A percentile compares a stretch with the other conserved stretches of the same genome.
Evolutionary conservation across 176 grass and related monocot species (phyloP).

Genomic region (Raddia distichophylla): DNA sequence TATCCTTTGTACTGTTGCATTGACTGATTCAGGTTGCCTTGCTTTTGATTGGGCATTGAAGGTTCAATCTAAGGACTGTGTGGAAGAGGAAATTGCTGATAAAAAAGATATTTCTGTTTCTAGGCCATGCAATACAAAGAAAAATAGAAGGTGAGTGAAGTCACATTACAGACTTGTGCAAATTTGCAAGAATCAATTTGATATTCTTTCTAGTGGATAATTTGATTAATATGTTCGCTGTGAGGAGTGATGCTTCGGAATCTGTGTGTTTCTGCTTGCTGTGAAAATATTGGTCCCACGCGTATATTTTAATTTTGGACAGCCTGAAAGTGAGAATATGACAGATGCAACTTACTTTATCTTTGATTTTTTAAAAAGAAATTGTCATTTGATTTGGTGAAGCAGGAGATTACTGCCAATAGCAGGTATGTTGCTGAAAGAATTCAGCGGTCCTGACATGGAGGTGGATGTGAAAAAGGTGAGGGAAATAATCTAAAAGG

Average conservation of each 20-base stretch:
- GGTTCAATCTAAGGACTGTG: constrained; percentile 34
- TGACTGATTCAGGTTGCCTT: constrained; percentile 22
- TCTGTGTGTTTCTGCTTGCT: not conserved
- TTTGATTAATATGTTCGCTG: not conserved
- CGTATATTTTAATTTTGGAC: not conserved
- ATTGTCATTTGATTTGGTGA: too few species aligned
- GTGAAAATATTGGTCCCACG: not conserved
- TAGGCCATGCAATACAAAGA: constrained; percentile 32
- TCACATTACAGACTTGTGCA: constrained; percentile 8
- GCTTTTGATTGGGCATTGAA: constrained; percentile 5
- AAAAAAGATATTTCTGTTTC: constrained; percentile 14
- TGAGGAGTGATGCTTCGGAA: not conserved
- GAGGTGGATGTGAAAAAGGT: constrained; percentile 44
- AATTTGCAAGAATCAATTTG: not conserved
- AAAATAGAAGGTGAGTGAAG: constrained; percentile 48
- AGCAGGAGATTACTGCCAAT: constrained; percentile 57
- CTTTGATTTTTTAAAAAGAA: not conserved
- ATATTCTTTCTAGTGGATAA: not conserved
- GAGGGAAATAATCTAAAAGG: not conserved
- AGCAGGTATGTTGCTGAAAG: constrained; percentile 59
- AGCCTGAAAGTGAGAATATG: not conserved
- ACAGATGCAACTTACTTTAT: not conserved
- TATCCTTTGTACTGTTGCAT: constrained; percentile 9
- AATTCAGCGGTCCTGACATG: constrained; percentile 44
- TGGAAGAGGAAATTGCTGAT: constrained; percentile 16